Evolutionary conservation across 2,329 filamentous ascomycete genomes (phyloP).

Genomic region (Immersiporthe knoxdaviesiana): DNA sequence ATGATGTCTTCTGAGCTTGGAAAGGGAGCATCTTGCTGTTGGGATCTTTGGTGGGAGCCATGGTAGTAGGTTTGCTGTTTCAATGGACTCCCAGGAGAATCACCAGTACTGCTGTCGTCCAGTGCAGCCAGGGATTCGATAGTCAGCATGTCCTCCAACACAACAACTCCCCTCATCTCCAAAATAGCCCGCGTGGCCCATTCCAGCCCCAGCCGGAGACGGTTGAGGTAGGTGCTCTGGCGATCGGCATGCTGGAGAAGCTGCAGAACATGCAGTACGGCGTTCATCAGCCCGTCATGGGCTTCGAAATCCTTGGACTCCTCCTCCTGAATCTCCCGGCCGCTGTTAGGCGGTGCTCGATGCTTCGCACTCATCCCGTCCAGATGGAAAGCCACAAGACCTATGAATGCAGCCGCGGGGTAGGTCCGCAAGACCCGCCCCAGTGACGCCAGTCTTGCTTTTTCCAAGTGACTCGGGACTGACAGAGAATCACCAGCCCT

Average conservation of each 20-base stretch:
- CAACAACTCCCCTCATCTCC: background rate
- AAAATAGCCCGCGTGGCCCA: background rate
- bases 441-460: background rate
- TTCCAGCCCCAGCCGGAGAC: background rate
- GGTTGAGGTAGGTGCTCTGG: conserved; percentile 1
- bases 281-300: background rate
- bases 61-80: background rate
- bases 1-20: background rate
- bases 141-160: background rate
- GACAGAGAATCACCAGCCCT: background rate
- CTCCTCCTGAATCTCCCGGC: background rate
- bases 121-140: background rate
- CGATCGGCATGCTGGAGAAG: background rate
- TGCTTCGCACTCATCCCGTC: background rate
- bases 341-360: background rate
- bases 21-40: background rate
- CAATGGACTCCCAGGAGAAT: background rate
- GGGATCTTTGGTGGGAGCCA: background rate
- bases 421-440: background rate
- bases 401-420: background rate
- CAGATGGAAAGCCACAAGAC: background rate
- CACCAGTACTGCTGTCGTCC: background rate
- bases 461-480: background rate
- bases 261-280: background rate
- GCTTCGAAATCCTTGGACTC: background rate